These are phyloP conservation scores for Cladosporium sp. DNA, from an alignment of 2,329 filamentous ascomycete genomes.

Conservation along the genomic window DNA sequence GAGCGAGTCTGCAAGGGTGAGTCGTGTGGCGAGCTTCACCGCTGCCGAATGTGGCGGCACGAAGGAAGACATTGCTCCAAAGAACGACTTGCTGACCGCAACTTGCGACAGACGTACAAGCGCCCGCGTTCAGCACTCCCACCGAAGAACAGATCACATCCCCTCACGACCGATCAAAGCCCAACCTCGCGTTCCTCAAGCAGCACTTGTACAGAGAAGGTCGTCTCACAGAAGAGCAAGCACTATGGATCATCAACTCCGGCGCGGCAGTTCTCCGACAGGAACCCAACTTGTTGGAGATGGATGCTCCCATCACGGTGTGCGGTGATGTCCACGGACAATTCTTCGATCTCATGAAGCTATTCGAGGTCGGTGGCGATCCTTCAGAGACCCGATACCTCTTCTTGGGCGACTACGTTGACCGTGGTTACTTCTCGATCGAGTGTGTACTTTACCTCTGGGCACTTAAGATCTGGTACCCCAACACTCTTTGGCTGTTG, in stretches of 20 bases:
- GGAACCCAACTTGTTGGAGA: slow-evolving; percentile 95
- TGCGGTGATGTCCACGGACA: slow-evolving; percentile 98
- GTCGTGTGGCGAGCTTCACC: slow-evolving; percentile 19
- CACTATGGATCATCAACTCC: slow-evolving; percentile 87
- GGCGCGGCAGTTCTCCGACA: slow-evolving; percentile 84
- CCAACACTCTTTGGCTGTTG: slow-evolving; percentile 93
- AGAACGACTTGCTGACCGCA: slow-evolving; percentile 19
- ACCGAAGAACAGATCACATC: slow-evolving; percentile 94
- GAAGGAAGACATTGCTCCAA: background rate
- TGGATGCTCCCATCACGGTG: slow-evolving; percentile 98
- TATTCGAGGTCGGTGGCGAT: slow-evolving; percentile 97
- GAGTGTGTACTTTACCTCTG: slow-evolving; percentile 98
- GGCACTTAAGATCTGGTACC: slow-evolving; percentile 98
- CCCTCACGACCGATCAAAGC: slow-evolving; percentile 81
- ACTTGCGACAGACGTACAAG: slow-evolving; percentile 78
- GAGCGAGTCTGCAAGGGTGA: slow-evolving; percentile 98
- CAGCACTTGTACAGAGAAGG: slow-evolving; percentile 98
- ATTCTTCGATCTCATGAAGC: slow-evolving; percentile 99
- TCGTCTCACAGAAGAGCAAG: slow-evolving; percentile 94
- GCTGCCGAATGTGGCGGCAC: background rate
- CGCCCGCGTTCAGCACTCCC: slow-evolving; percentile 88
- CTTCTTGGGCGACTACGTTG: slow-evolving; percentile 97
- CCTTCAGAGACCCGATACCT: slow-evolving; percentile 95
- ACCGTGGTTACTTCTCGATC: slow-evolving; percentile 98
- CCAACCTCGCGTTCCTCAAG: slow-evolving; percentile 91